phyloP scores from a whole-genome alignment of 106 monocot species.

The Dendrobium officinale region DNA sequence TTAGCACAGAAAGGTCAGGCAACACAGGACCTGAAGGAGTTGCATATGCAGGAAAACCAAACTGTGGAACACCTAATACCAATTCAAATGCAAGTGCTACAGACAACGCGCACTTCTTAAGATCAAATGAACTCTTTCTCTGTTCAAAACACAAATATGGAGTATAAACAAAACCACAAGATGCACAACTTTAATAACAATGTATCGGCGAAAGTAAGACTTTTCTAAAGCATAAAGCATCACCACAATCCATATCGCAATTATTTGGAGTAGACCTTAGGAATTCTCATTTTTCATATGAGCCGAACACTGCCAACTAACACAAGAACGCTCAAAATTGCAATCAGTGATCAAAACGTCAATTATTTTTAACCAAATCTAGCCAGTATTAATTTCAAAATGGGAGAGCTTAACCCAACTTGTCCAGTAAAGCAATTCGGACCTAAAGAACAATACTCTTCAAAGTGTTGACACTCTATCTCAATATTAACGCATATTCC shows the following conservation, averaged over 20 bases:
- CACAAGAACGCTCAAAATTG: background rate
- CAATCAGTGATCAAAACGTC: background rate
- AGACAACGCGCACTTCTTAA: constrained; percentile 69
- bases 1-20: constrained; percentile 85
- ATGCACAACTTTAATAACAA: background rate
- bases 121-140: constrained; percentile 34
- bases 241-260: too few species aligned
- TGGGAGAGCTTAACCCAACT: too few species aligned
- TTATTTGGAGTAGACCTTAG: too few species aligned
- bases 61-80: constrained; percentile 25
- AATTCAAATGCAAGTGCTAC: constrained; percentile 68
- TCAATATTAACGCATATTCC: background rate
- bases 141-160: constrained; percentile 19
- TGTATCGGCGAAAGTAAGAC: background rate
- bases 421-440: background rate
- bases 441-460: background rate
- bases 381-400: too few species aligned
- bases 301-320: background rate
- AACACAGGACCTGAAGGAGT: constrained; percentile 36
- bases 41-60: constrained; percentile 54
- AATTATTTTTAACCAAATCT: too few species aligned
- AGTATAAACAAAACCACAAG: background rate
- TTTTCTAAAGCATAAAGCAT: background rate
- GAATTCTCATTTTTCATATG: background rate
- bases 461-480: too few species aligned